Conservation (phyloP, 192 early-diverging fungal species). For the Coemansia guatemalensis region DNA sequence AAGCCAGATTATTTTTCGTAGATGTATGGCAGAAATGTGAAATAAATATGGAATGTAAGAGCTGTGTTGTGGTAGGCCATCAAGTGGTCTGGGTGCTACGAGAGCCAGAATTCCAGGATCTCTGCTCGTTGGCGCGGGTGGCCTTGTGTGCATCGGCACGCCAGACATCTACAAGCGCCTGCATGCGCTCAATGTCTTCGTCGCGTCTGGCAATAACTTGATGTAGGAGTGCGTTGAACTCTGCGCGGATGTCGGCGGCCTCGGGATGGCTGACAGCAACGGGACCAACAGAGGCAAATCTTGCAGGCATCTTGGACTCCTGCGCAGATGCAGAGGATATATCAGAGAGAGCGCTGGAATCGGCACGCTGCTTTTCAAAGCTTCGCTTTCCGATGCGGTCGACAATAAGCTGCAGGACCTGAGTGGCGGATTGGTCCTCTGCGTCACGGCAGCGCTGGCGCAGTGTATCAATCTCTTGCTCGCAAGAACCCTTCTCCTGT, state of each 20-base stretch:
- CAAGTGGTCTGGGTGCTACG: constrained; percentile 41
- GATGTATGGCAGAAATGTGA: constrained; percentile 1
- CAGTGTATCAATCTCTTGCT: constrained; percentile 25
- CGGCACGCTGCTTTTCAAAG: constrained; percentile 16
- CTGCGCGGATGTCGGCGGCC: constrained; percentile 48
- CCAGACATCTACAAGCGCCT: constrained; percentile 43
- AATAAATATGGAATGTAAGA: neutral
- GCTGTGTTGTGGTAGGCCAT: neutral
- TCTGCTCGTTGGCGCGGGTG: constrained; percentile 23
- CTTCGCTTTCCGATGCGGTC: constrained; percentile 37
- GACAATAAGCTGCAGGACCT: constrained; percentile 43
- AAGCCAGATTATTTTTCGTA: constrained; percentile 92
- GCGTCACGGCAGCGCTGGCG: constrained; percentile 28
- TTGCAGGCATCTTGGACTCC: constrained; percentile 10
- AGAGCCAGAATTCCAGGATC: constrained; percentile 35
- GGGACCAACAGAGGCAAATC: constrained; percentile 22
- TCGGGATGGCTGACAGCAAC: constrained; percentile 46
- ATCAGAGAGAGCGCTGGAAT: neutral
- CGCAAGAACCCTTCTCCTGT: constrained; percentile 21
- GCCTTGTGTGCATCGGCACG: constrained; percentile 39
- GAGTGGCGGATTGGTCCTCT: constrained; percentile 26
- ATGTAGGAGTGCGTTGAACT: constrained; percentile 51
- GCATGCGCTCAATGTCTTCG: constrained; percentile 47
- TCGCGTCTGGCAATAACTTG: constrained; percentile 47
- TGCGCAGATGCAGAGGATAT: neutral